A percentile compares a stretch with the other conserved stretches of the same genome.
phyloP scores from a whole-genome alignment of 1,284 basidiomycete species.

The Heterobasidion occidentale region DNA sequence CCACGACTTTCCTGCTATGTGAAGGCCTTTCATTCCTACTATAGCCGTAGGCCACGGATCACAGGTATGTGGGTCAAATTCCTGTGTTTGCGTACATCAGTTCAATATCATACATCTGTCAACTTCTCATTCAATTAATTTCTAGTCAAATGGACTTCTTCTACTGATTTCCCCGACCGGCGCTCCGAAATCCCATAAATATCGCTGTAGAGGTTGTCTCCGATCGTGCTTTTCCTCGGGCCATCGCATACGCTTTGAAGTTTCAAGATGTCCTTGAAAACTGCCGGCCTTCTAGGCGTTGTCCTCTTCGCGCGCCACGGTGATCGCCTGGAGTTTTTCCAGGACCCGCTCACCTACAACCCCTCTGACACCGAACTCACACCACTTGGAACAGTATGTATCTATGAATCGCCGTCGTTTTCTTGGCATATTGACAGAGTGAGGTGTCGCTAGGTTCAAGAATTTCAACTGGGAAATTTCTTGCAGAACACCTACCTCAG shows the following conservation, averaged over 20 bases:
- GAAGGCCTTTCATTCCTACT: no score
- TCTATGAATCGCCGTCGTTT: neutral
- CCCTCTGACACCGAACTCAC: conserved; percentile 32
- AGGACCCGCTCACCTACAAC: conserved; percentile 26
- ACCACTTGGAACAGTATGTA: conserved; percentile 25
- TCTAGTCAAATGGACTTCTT: no score
- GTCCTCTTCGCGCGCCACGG: conserved; percentile 38
- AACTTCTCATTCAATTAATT: no score
- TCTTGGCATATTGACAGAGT: neutral
- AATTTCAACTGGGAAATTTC: conserved; percentile 31
- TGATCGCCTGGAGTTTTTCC: conserved; percentile 32
- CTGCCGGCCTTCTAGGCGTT: conserved; percentile 21
- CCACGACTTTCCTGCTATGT: no score
- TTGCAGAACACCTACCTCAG: conserved; percentile 29
- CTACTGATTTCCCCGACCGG: neutral
- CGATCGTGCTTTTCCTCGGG: no score
- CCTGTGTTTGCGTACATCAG: no score
- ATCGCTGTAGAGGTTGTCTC: neutral
- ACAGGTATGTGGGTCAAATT: no score
- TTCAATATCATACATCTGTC: no score
- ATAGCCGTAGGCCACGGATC: no score
- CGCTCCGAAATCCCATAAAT: neutral
- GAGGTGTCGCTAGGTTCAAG: conserved; percentile 20
- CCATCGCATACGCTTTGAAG: no score
- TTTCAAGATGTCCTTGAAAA: neutral